Conservation (phyloP, 805 yeast species). For the Lipomyces sp. region DNA sequence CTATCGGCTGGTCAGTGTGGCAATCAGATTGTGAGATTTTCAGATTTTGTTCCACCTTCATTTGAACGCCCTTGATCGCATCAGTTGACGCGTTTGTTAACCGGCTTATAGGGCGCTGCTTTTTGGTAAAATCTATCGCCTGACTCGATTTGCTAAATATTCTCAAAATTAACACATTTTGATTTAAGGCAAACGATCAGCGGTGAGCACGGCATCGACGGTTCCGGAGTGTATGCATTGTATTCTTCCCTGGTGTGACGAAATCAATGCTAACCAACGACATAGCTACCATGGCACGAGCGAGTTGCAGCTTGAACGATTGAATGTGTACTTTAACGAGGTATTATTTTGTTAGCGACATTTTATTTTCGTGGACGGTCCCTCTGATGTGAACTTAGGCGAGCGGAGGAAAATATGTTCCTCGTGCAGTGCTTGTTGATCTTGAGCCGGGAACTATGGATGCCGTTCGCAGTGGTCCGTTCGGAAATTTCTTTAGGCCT, state of each 20-base stretch:
- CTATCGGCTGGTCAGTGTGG: slow-evolving; percentile 96
- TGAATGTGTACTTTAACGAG: slow-evolving; percentile 84
- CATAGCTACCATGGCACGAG: slow-evolving; percentile 33
- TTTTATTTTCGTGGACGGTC: neutral
- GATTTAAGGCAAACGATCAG: slow-evolving; percentile 31
- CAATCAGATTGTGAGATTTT: slow-evolving; percentile 70
- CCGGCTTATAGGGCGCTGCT: slow-evolving; percentile 28
- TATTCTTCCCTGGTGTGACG: neutral
- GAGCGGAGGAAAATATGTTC: slow-evolving; percentile 81
- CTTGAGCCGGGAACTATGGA: slow-evolving; percentile 94
- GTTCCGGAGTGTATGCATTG: slow-evolving; percentile 29
- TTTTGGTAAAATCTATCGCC: slow-evolving; percentile 20
- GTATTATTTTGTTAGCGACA: slow-evolving; percentile 3
- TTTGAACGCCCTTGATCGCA: neutral
- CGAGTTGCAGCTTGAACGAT: slow-evolving; percentile 43
- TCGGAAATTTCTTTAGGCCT: slow-evolving; percentile 86
- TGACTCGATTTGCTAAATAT: too few relatives aligned
- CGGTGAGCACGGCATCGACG: slow-evolving; percentile 32
- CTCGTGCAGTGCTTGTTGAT: slow-evolving; percentile 90
- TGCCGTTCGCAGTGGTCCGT: slow-evolving; percentile 69
- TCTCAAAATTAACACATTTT: neutral
- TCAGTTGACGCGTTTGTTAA: neutral
- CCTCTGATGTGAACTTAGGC: slow-evolving; percentile 55
- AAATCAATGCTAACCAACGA: neutral
- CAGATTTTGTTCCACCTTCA: neutral